Conservation (phyloP, 768 basidiomycete genomes). For the Lactarius trivialis region DNA sequence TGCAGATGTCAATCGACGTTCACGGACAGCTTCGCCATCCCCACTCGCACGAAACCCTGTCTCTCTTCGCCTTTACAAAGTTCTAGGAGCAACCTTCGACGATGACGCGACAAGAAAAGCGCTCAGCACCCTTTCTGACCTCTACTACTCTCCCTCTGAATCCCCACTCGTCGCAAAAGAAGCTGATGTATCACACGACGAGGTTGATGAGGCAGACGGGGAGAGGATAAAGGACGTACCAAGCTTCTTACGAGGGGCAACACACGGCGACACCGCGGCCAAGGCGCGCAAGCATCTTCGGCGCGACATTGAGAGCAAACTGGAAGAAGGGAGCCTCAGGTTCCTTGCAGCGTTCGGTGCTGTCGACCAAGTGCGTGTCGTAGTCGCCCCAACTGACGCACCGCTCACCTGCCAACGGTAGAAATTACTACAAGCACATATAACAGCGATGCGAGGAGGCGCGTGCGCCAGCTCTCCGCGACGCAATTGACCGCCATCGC, state of each 20-base stretch:
- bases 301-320: conserved; percentile 76
- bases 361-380: conserved; percentile 83
- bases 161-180: conserved; percentile 28
- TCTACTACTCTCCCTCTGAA: conserved; percentile 48
- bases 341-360: conserved; percentile 83
- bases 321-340: conserved; percentile 73
- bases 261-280: conserved; percentile 59
- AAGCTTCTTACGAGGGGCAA: conserved; percentile 31
- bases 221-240: conserved; percentile 19
- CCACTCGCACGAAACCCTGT: conserved; percentile 56
- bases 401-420: conserved; percentile 30
- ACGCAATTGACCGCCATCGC: conserved; percentile 88
- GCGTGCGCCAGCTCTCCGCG: conserved; percentile 73
- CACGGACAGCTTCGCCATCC: conserved; percentile 22
- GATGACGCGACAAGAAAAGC: conserved; percentile 76
- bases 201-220: conserved; percentile 30
- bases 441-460: conserved; percentile 79
- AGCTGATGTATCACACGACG: conserved; percentile 34
- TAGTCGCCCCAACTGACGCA: neutral
- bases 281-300: conserved; percentile 74
- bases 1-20: conserved; percentile 23
- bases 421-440: conserved; percentile 82
- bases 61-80: conserved; percentile 84
- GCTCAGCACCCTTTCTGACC: conserved; percentile 71
- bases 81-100: conserved; percentile 73